Base-by-base conservation (phyloP, 2,329 filamentous ascomycete genomes). In the Penicillium sp. region DNA sequence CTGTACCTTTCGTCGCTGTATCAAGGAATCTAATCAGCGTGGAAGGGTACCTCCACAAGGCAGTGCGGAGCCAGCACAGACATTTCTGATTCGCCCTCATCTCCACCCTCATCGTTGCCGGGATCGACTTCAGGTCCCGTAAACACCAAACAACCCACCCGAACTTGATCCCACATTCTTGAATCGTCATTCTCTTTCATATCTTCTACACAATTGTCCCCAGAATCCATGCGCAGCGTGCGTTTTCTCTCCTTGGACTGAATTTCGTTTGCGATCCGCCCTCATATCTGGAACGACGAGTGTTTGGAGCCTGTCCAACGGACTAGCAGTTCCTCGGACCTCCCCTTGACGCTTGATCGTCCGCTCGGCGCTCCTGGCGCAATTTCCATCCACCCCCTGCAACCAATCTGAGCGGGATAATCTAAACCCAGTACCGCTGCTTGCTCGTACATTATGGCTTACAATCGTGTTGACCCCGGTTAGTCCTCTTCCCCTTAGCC, bases 381-480 rank as follows among this genome's bases (percentile, higher is more conserved):
- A 66, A 65, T 66, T 58, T 64, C 61, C 54, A 46, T 54, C 38
- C 38, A 54, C 16, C 49, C 47, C 52, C 50, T 39, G 37, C 47
- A 18, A 56, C 50, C 44, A 60, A 56, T 57, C 57, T 43, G 54
- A 56, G 59, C 55, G 56, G 46, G 46, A 55, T 58, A 56, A 56
- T 50, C 61, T 57, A 44, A 53, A 57, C 54, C 37, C 50, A 53
- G 54, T 54, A 36, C 56, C 53, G 49, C 54, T 52, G 44, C 54
- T 51, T 43, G 53, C 56, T 55, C 36, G 46, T 44, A 51, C 55
- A 54, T 54, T 33, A 70, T 65, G 64, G 87, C 88, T 67, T 89
- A 89, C 75, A 87, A 88, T 76, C 82, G 84, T 62, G 72, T 88
- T 77, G 41, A 5, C 7, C 18, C 37, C n/a, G 82, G 85, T 82